Evolutionary conservation across 2,329 filamentous ascomycete genomes (phyloP).

Genomic region (Zymoseptoria brevis): DNA sequence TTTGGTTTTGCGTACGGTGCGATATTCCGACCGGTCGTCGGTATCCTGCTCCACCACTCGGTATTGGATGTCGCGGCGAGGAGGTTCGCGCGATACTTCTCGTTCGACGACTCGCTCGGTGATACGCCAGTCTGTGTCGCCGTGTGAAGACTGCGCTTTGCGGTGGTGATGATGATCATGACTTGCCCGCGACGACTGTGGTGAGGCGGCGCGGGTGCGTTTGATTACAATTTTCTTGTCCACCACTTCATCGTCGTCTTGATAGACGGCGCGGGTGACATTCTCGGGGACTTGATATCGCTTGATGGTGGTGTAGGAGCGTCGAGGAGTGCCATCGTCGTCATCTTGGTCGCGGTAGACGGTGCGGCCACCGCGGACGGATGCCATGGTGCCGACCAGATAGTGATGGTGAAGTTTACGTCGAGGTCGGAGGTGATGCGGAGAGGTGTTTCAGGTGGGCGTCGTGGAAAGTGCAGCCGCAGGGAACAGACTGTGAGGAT

Average conservation of each 20-base stretch:
- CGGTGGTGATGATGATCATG: constrained; percentile 9
- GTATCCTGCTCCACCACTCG: constrained; percentile 27
- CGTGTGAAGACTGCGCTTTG: constrained; percentile 2
- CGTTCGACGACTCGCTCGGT: constrained; percentile 34
- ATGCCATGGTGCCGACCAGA: constrained; percentile 24
- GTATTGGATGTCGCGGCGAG: constrained; percentile 27
- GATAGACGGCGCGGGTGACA: constrained; percentile 27
- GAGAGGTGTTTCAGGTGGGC: neutral
- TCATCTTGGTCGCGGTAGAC: constrained; percentile 39
- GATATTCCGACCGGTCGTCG: constrained; percentile 30
- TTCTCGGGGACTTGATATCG: constrained; percentile 51
- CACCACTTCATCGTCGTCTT: constrained; percentile 30
- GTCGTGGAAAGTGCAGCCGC: neutral
- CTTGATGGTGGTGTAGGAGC: constrained; percentile 49
- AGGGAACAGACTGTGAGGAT: neutral
- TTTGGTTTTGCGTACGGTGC: constrained; percentile 31
- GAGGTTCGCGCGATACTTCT: constrained; percentile 19
- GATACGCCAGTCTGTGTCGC: constrained; percentile 27
- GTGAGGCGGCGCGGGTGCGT: constrained; percentile 15
- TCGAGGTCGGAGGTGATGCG: neutral
- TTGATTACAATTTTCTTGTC: constrained; percentile 43
- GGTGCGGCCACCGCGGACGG: constrained; percentile 29
- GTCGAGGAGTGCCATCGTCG: constrained; percentile 31
- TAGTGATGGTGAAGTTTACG: neutral
- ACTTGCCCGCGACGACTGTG: constrained; percentile 8